These are phyloP conservation scores for Cytidiella melzeri DNA, from an alignment of 768 basidiomycete species.

Conservation along the genomic window DNA sequence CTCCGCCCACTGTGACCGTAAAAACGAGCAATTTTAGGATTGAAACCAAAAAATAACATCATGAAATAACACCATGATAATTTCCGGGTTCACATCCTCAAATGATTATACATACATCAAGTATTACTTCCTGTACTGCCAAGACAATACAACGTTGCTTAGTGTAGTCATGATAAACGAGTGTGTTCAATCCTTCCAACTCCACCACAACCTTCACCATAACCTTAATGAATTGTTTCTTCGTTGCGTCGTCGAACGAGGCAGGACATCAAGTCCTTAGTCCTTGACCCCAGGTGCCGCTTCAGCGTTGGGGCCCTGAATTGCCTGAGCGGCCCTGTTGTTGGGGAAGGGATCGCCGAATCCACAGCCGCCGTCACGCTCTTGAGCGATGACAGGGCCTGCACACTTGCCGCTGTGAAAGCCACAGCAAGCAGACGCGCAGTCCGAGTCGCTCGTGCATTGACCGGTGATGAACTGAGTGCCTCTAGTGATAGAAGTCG, in stretches of 20 bases:
- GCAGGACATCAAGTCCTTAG: background rate
- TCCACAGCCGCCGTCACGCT: conserved; percentile 22
- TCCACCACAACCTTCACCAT: background rate
- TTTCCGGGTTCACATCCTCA: too few relatives aligned
- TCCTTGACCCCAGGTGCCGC: background rate
- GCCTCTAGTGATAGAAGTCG: conserved; percentile 2
- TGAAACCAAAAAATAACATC: too few relatives aligned
- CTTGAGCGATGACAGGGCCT: conserved; percentile 20
- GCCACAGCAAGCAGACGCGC: conserved; percentile 22
- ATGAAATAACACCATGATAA: too few relatives aligned
- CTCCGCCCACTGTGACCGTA: too few relatives aligned
- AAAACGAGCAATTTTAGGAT: too few relatives aligned
- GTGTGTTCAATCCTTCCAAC: background rate
- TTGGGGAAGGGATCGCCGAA: conserved; percentile 19
- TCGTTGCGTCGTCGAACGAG: background rate
- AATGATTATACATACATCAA: background rate
- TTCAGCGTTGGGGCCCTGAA: conserved; percentile 6
- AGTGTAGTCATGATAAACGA: background rate
- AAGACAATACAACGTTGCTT: background rate
- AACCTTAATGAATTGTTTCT: background rate
- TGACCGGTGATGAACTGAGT: conserved; percentile 16
- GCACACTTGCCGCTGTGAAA: conserved; percentile 23
- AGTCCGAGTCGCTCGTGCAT: conserved; percentile 19
- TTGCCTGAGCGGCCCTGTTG: conserved; percentile 16
- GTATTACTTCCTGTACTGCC: background rate